Conservation (phyloP, 306 rosid species). For the Fragaria nilgerrensis region DNA sequence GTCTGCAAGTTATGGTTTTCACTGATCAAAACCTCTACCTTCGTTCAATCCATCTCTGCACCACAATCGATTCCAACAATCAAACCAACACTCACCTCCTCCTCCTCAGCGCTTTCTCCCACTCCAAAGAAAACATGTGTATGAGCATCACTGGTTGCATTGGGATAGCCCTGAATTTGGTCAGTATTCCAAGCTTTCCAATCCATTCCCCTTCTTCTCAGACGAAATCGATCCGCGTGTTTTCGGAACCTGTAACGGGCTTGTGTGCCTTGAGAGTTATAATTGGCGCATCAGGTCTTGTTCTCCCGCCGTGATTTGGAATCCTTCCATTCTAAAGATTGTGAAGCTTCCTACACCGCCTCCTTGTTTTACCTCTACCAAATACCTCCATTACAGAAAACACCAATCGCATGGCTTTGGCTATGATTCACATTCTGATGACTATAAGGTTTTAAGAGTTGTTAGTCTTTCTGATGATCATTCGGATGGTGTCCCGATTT, state of each 20-base stretch:
- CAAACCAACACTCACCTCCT: background rate
- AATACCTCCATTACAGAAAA: background rate
- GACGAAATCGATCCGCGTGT: background rate
- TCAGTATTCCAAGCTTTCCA: background rate
- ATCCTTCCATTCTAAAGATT: background rate
- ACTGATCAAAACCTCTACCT: background rate
- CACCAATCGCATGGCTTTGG: background rate
- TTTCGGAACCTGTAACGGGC: background rate
- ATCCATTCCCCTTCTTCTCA: background rate
- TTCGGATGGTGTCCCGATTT: background rate
- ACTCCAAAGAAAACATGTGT: background rate
- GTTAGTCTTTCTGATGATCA: background rate
- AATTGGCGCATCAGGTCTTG: background rate
- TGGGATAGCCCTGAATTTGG: background rate
- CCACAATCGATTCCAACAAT: background rate
- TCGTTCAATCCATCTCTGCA: background rate
- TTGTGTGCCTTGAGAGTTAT: background rate
- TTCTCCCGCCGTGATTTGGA: background rate
- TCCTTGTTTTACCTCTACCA: background rate
- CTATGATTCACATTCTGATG: background rate
- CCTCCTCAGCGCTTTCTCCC: background rate
- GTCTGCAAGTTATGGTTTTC: background rate
- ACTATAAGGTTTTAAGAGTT: conserved; percentile 2
- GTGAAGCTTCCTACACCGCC: background rate
- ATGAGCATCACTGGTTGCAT: background rate